Percentiles rank a stretch among this genome's conserved stretches.
Evolutionary conservation across 768 basidiomycete species (phyloP).

Genomic region (Trametes meyenii): DNA sequence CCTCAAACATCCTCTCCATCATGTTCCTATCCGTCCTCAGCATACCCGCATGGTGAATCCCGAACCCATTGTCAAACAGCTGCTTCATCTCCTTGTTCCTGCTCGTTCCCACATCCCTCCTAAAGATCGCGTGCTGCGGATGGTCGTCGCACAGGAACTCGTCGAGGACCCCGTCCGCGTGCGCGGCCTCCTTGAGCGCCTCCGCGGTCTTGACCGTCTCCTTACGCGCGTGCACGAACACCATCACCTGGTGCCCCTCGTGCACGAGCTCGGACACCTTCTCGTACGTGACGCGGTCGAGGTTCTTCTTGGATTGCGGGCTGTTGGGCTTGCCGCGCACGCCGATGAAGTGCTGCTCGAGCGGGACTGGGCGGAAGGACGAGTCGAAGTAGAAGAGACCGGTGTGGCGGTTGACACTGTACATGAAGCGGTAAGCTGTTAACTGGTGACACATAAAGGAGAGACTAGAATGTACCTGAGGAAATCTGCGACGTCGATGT

Average conservation of each 20-base stretch:
- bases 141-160: conserved; percentile 84
- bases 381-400: conserved; percentile 98
- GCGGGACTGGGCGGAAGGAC: conserved; percentile 93
- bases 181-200: conserved; percentile 75
- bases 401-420: conserved; percentile 79
- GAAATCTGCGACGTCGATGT: conserved; percentile 94
- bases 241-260: conserved; percentile 99
- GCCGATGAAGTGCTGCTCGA: conserved; percentile 97
- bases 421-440: no score
- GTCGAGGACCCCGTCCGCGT: conserved; percentile 68
- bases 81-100: conserved; percentile 97
- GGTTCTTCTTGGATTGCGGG: conserved; percentile 70
- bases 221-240: conserved; percentile 97
- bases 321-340: conserved; percentile 87
- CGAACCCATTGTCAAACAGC: conserved; percentile 89
- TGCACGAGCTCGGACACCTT: conserved; percentile 87
- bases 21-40: conserved; percentile 90
- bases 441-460: conserved; percentile 1
- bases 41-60: conserved; percentile 99
- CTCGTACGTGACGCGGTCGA: conserved; percentile 86
- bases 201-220: conserved; percentile 94
- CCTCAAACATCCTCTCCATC: conserved; percentile 93
- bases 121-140: conserved; percentile 75
- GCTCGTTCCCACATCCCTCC: conserved; percentile 76
- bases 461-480: conserved; percentile 56